Conservation (phyloP, 805 yeast species). For the Monosporozyma unispora region DNA sequence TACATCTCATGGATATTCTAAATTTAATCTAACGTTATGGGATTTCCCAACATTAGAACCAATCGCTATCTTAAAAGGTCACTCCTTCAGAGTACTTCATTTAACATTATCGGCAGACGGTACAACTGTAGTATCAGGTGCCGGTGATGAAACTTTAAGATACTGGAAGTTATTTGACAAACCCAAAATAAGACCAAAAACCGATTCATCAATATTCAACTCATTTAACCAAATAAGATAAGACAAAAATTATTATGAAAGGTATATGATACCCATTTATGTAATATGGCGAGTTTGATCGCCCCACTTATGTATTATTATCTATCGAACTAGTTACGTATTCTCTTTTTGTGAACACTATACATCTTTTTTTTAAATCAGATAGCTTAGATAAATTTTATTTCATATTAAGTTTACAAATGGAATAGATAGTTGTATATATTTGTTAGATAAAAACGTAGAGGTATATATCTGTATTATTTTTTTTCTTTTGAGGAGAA, state of each 20-base stretch:
- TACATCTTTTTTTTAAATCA: not conserved
- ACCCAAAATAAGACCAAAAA: constrained; percentile 47
- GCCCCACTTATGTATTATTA: not conserved
- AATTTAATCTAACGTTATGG: constrained; percentile 89
- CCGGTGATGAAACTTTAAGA: constrained; percentile 93
- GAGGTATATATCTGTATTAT: not conserved
- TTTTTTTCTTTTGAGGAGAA: not conserved
- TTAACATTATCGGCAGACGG: constrained; percentile 92
- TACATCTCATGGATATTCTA: constrained; percentile 88
- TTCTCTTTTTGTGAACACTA: not conserved
- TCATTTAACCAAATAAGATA: constrained; percentile 68
- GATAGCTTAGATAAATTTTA: not conserved
- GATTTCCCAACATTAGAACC: constrained; percentile 87
- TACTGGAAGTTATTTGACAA: constrained; percentile 94
- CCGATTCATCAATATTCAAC: constrained; percentile 57
- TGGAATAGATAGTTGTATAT: not conserved
- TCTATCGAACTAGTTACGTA: not conserved
- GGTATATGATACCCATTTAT: not conserved
- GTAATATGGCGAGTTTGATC: not conserved
- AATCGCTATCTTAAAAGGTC: constrained; percentile 88
- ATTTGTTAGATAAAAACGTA: not conserved
- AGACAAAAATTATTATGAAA: constrained; percentile 1
- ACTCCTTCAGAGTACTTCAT: constrained; percentile 84
- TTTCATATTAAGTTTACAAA: not conserved
- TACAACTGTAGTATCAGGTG: constrained; percentile 93